Base-by-base conservation (phyloP, 495 filamentous ascomycete species). In the Staphylotrichum tortipilum region DNA sequence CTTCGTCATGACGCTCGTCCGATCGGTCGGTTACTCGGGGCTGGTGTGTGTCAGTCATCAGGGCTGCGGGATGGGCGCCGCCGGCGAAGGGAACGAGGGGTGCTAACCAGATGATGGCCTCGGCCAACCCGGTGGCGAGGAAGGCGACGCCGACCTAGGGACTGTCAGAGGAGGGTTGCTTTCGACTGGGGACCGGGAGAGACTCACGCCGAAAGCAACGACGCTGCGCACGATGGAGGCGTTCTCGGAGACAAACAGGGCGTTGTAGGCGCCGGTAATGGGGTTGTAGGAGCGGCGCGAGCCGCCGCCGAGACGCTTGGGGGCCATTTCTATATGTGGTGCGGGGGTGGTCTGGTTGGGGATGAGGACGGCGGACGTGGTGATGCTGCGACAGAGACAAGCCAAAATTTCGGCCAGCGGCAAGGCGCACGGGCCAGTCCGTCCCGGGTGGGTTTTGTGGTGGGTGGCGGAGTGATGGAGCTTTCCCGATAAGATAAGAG, bases 141-240 rank as follows among this genome's bases (percentile, higher is more conserved):
- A 89, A 84, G 21, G 83, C 78, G 45, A 88, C 80, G 52, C 81
- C 83, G 49, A 76, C 77, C 84, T 88, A 57, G 5, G 14, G 40
- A 56, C 8, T 37, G 41, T 64, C 35, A 64, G 61, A 18, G 3
- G 5, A 19, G 8, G 0, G 6, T 14, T 26, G 21, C n/a, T n/a
- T n/a, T n/a, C n/a, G n/a, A n/a, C n/a, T n/a, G 26, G 26, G 19
- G 3, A 37, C 15, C 7, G 5, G 1, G 15, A 29, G 10, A 4
- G 7, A 78, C 85, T 53, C 73, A 90, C 86, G 44, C 81, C 81
- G 61, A 89, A 89, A 43, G 86, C 61, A 50, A 81, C 70, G 49
- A 89, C 57, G 58, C 84, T 88, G 61, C 80, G 76, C 52, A 89
- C 82, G 50, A 89, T 78, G 48, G 80, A 75, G 40, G 82, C 74